phyloP scores from a whole-genome alignment of 2,329 filamentous ascomycete genomes.

The Graphilbum ipis-grandicollis region DNA sequence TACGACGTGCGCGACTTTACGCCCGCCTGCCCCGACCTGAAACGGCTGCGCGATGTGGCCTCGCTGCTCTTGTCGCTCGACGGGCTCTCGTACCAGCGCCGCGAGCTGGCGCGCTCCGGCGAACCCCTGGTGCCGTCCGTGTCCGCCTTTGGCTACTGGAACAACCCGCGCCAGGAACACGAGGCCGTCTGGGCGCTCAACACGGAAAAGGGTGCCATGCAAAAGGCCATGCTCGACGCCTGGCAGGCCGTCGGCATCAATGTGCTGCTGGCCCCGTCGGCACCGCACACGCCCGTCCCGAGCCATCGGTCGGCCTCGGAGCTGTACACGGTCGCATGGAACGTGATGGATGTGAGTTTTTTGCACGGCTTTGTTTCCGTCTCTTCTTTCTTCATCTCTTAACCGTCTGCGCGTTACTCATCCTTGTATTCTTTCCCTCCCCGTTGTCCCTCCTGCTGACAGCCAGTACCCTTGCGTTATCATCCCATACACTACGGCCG shows the following conservation, averaged over 20 bases:
- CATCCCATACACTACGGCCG: constrained; percentile 6
- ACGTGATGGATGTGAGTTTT: constrained; percentile 7
- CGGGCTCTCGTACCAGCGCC: constrained; percentile 7
- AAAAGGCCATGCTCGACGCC: constrained; percentile 9
- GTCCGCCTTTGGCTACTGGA: constrained; percentile 8
- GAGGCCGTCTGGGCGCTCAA: constrained; percentile 8
- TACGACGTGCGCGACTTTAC: constrained; percentile 7
- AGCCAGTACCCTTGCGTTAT: constrained; percentile 7
- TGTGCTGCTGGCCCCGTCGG: constrained; percentile 5
- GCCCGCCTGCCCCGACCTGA: constrained; percentile 8
- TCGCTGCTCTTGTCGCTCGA: constrained; percentile 6
- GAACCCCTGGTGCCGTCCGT: constrained; percentile 8
- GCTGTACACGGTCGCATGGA: constrained; percentile 9
- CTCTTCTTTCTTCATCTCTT: background rate
- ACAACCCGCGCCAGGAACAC: constrained; percentile 4
- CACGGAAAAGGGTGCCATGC: constrained; percentile 6
- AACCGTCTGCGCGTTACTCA: no score
- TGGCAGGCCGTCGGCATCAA: constrained; percentile 7
- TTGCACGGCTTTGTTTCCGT: background rate
- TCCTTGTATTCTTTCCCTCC: no score
- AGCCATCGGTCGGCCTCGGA: constrained; percentile 2
- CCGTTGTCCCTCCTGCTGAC: no score
- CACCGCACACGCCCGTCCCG: constrained; percentile 6
- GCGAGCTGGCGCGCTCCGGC: constrained; percentile 5
- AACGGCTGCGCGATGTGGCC: constrained; percentile 6